Evolutionary conservation across 2,329 filamentous ascomycete genomes (phyloP), one percentile per base, ranked within the genome.

Genomic region (Botrytis elliptica): DNA sequence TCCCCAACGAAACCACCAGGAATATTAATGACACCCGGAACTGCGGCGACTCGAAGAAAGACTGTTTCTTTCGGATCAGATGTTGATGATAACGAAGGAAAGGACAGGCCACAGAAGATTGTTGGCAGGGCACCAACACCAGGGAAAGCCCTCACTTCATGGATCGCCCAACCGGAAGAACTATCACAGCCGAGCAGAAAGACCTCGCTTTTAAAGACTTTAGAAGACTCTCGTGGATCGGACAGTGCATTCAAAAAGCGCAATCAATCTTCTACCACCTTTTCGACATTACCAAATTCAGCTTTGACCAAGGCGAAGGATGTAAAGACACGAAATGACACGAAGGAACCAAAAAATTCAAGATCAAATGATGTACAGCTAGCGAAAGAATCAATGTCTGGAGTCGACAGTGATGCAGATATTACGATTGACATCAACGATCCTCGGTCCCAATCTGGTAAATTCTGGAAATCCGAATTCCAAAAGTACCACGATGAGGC

Each of bases 391-490:
- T 42, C 72, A 18, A 55, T 71, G 25, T 42, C 73, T n/a, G 82
- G 83, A 55, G 80, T 83, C 49, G 73, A 77, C 42, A 84, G 83
- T 77, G 87, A 89, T 70, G 85, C 87, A 72, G 91, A 94, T 77
- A 83, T 90, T 73, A 93, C 92, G 0, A 83, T 91, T 66, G 92
- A 94, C 78, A 83, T 93, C 67, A 91, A 91, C 75, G 90, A 93
- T 78, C 92, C 93, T 10, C 88, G 90, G 76, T 93, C 92, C 2
- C 88, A 91, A 74, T 94, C 92, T 6, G 92, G 92, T 10, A 90
- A 88, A 78, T 94, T 92, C 82, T 95, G 93, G 93, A 95, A 95
- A 82, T 87, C 88, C 38, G 89, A 94, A 79, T 95, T 92, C 78
- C 88, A 93, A 77, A 88, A 86, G 72, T 95, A 95, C 79, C 90